Percentiles rank a stretch among this genome's conserved stretches.
Conservation (phyloP, 2,329 filamentous ascomycete genomes). For the Fusarium sp. region DNA sequence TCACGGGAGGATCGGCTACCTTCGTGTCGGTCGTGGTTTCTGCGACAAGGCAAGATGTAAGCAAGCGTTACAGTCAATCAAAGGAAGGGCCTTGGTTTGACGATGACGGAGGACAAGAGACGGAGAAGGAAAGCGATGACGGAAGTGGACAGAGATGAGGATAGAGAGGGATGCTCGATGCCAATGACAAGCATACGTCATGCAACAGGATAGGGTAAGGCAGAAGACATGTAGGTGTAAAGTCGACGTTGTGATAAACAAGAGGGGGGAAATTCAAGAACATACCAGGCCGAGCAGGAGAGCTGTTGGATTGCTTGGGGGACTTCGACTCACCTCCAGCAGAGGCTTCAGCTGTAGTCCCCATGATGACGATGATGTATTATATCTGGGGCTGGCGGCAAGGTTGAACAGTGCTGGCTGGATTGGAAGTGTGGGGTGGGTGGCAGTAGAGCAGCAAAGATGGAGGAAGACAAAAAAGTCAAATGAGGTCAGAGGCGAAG, state of each 20-base stretch:
- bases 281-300: constrained; percentile 57
- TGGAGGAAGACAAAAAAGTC: constrained; percentile 45
- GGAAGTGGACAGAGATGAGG: constrained; percentile 15
- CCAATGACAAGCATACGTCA: constrained; percentile 42
- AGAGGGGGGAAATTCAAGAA: constrained; percentile 13
- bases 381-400: constrained; percentile 48
- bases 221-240: not conserved
- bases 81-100: constrained; percentile 19
- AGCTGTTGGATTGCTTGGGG: constrained; percentile 57
- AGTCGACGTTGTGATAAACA: not conserved
- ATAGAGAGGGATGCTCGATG: constrained; percentile 27
- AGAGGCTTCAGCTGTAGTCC: constrained; percentile 53
- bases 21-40: constrained; percentile 59
- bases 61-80: constrained; percentile 24
- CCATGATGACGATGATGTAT: constrained; percentile 61
- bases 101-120: constrained; percentile 25
- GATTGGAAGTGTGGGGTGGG: constrained; percentile 43
- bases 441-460: constrained; percentile 39
- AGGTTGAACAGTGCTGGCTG: constrained; percentile 38
- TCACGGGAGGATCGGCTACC: constrained; percentile 54
- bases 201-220: constrained; percentile 16
- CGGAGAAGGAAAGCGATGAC: constrained; percentile 32
- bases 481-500: constrained; percentile 55
- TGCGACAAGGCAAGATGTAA: constrained; percentile 44
- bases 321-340: constrained; percentile 58